Conservation (phyloP, 257 asterid genomes). For the Gentiana dahurica region DNA sequence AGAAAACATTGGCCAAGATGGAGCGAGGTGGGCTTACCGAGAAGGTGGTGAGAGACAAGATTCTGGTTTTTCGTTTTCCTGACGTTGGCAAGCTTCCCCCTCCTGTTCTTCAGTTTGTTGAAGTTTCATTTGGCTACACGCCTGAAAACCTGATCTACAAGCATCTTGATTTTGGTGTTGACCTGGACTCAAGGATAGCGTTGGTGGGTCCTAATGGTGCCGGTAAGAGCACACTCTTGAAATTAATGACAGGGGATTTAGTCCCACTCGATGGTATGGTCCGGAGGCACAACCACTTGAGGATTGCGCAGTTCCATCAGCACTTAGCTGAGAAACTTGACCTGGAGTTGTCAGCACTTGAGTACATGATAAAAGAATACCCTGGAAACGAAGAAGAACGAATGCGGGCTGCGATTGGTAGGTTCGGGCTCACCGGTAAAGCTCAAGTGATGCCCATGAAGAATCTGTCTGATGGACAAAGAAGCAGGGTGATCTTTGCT, state of each 20-base stretch:
- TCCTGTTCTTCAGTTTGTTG: constrained; percentile 91
- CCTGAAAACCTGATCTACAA: constrained; percentile 86
- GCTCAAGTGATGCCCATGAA: constrained; percentile 97
- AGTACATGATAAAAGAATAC: constrained; percentile 70
- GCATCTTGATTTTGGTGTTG: constrained; percentile 87
- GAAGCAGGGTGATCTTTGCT: constrained; percentile 80
- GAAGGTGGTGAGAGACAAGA: constrained; percentile 63
- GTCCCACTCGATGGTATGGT: constrained; percentile 92
- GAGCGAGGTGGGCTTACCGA: constrained; percentile 96
- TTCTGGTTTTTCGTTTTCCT: constrained; percentile 63
- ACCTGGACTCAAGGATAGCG: constrained; percentile 90
- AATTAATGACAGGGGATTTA: constrained; percentile 94
- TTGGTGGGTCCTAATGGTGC: constrained; percentile 99
- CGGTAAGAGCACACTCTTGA: constrained; percentile 90
- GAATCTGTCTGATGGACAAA: constrained; percentile 88
- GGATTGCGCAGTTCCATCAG: constrained; percentile 90
- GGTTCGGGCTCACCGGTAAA: constrained; percentile 81
- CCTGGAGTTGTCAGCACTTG: constrained; percentile 67
- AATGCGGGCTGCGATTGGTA: constrained; percentile 88
- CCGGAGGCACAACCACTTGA: constrained; percentile 84
- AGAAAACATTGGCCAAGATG: constrained; percentile 94
- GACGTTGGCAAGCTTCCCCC: constrained; percentile 99
- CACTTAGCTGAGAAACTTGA: constrained; percentile 88
- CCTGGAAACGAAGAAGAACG: constrained; percentile 89
- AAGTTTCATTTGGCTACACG: constrained; percentile 81